Percentiles rank a stretch among this genome's conserved stretches.
phyloP scores from a whole-genome alignment of 768 basidiomycete species.

The Leccinellum albellum region DNA sequence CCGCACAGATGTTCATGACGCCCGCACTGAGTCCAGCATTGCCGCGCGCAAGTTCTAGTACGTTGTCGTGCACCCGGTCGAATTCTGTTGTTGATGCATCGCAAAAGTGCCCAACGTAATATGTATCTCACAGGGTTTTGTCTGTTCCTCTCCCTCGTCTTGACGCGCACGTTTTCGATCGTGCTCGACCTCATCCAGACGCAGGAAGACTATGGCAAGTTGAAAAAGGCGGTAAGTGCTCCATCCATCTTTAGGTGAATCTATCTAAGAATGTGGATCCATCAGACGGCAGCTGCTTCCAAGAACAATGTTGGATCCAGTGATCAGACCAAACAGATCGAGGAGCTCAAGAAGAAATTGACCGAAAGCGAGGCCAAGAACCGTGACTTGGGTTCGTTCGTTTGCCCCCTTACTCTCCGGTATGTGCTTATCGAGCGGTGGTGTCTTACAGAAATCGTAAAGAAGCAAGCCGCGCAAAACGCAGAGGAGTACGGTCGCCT shows the following conservation, averaged over 20 bases:
- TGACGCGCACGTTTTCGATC: conserved; percentile 90
- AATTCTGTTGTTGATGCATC: background rate
- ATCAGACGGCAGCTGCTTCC: conserved; percentile 35
- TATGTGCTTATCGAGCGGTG: background rate
- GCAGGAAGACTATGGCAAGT: conserved; percentile 81
- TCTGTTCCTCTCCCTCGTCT: conserved; percentile 92
- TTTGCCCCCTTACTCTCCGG: background rate
- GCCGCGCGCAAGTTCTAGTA: conserved; percentile 94
- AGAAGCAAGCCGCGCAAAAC: conserved; percentile 79
- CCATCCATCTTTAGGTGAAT: background rate
- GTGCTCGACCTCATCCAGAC: conserved; percentile 86
- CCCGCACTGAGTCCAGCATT: conserved; percentile 80
- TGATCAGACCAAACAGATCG: conserved; percentile 43
- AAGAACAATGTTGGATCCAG: conserved; percentile 21
- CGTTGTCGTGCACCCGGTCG: conserved; percentile 18
- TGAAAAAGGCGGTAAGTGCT: conserved; percentile 57
- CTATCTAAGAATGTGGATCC: background rate
- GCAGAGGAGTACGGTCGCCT: conserved; percentile 79
- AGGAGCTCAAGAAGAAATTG: conserved; percentile 66
- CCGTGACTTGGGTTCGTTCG: conserved; percentile 59
- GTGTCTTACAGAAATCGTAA: conserved; percentile 56
- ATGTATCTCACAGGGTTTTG: conserved; percentile 91
- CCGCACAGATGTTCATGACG: conserved; percentile 56
- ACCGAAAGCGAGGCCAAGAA: conserved; percentile 53
- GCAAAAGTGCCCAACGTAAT: conserved; percentile 74